These are phyloP conservation scores for Aspergillus brunneoviolaceus DNA, from an alignment of 2,329 filamentous ascomycete genomes.

Conservation along the genomic window DNA sequence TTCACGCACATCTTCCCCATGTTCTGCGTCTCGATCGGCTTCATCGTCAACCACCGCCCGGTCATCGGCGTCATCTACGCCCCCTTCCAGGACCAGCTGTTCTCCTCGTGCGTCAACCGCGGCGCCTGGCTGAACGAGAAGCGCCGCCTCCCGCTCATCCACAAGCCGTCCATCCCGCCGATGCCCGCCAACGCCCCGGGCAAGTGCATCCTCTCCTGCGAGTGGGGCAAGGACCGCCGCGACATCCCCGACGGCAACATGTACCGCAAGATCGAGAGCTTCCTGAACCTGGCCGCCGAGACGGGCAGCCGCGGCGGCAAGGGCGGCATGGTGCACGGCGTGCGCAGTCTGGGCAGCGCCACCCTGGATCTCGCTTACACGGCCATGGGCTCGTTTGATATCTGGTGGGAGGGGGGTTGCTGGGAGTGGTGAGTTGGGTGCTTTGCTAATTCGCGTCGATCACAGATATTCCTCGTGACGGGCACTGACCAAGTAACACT, in stretches of 20 bases:
- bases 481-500: constrained; percentile 8
- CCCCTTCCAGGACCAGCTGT: constrained; percentile 67
- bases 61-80: constrained; percentile 71
- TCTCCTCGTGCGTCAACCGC: constrained; percentile 64
- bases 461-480: too few relatives aligned
- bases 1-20: constrained; percentile 78
- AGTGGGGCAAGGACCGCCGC: constrained; percentile 76
- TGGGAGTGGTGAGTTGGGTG: constrained; percentile 66
- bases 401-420: constrained; percentile 80
- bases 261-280: constrained; percentile 70
- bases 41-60: constrained; percentile 60
- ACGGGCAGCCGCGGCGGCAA: constrained; percentile 61
- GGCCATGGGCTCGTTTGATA: constrained; percentile 73
- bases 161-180: constrained; percentile 59
- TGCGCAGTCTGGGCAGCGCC: constrained; percentile 70
- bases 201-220: constrained; percentile 70
- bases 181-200: constrained; percentile 64
- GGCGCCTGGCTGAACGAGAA: constrained; percentile 70
- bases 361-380: constrained; percentile 73
- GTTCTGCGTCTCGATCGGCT: constrained; percentile 76
- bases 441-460: neutral
- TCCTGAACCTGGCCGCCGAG: constrained; percentile 72
- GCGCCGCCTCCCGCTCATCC: constrained; percentile 62
- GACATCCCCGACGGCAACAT: constrained; percentile 68
- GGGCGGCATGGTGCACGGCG: constrained; percentile 76